Conservation (phyloP, 805 yeast species). For the Candida maris region DNA sequence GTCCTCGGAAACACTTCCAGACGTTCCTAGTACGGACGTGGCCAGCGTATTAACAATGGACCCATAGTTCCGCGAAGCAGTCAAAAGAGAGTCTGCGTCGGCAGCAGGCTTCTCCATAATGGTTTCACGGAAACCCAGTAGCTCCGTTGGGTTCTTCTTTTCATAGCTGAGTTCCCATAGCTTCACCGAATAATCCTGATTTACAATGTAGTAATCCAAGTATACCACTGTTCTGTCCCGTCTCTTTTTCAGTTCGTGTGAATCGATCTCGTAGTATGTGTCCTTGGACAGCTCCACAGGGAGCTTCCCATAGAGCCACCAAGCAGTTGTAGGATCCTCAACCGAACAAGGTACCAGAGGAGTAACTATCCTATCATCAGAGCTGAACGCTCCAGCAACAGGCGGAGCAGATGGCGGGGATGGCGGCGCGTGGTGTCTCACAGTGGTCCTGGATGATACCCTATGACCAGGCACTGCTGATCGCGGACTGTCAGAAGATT, state of each 20-base stretch:
- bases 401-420: constrained; percentile 16
- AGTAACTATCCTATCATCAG: constrained; percentile 1
- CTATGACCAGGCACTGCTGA: constrained; percentile 6
- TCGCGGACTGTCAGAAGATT: constrained; percentile 7
- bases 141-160: constrained; percentile 47
- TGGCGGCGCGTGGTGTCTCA: constrained; percentile 8
- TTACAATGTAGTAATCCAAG: constrained; percentile 68
- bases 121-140: constrained; percentile 39
- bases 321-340: constrained; percentile 31
- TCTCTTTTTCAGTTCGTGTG: constrained; percentile 51
- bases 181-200: constrained; percentile 68
- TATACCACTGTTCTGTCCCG: constrained; percentile 45
- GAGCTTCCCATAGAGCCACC: constrained; percentile 66
- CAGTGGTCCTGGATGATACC: constrained; percentile 2
- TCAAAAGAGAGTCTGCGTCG: constrained; percentile 46
- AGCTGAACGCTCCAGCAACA: constrained; percentile 2
- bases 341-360: constrained; percentile 1
- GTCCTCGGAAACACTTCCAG: constrained; percentile 24
- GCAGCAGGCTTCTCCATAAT: constrained; percentile 36
- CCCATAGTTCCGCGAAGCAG: constrained; percentile 51
- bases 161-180: constrained; percentile 58
- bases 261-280: constrained; percentile 63
- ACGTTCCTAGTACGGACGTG: constrained; percentile 33
- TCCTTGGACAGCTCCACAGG: constrained; percentile 54
- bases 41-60: constrained; percentile 45